phyloP scores from a whole-genome alignment of 2,329 filamentous ascomycete species.

The Chrysosporium queenslandicum region DNA sequence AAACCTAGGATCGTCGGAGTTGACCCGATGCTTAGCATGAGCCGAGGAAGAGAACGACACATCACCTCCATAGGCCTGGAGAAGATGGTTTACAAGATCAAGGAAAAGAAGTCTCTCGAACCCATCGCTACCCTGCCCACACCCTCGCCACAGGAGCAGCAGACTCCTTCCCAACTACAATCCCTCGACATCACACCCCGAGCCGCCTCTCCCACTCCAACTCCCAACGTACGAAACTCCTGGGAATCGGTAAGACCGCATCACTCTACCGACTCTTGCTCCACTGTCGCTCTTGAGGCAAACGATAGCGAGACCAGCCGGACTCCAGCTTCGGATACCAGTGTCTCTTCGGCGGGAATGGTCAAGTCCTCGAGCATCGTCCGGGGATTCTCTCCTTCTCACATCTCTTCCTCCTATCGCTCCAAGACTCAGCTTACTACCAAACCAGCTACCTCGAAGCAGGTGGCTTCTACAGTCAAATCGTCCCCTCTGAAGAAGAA shows the following conservation, averaged over 20 bases:
- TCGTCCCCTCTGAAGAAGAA: slow-evolving; percentile 52
- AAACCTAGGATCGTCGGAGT: slow-evolving; percentile 42
- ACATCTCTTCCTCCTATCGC: slow-evolving; percentile 58
- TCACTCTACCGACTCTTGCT: slow-evolving; percentile 50
- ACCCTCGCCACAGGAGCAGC: slow-evolving; percentile 23
- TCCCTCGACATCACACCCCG: slow-evolving; percentile 37
- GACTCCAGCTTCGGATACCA: slow-evolving; percentile 49
- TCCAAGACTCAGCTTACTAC: slow-evolving; percentile 48
- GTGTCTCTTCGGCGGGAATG: slow-evolving; percentile 48
- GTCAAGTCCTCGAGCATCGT: slow-evolving; percentile 59
- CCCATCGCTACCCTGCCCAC: slow-evolving; percentile 38
- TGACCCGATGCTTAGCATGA: slow-evolving; percentile 50
- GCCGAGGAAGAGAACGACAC: slow-evolving; percentile 68
- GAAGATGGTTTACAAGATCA: slow-evolving; percentile 87
- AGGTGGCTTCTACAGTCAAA: slow-evolving; percentile 53
- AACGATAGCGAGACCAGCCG: slow-evolving; percentile 38
- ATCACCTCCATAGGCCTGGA: slow-evolving; percentile 88
- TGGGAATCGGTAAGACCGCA: slow-evolving; percentile 28
- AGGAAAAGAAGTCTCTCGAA: slow-evolving; percentile 64
- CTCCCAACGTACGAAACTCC: slow-evolving; percentile 23
- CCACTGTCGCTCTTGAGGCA: slow-evolving; percentile 43
- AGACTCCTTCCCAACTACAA: slow-evolving; percentile 24
- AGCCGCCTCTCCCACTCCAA: slow-evolving; percentile 34
- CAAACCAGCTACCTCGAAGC: slow-evolving; percentile 41
- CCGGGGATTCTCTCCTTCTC: slow-evolving; percentile 73